Evolutionary conservation across 352 stramenopile species (phyloP).

Genomic region (Pseudoperonospora humuli): DNA sequence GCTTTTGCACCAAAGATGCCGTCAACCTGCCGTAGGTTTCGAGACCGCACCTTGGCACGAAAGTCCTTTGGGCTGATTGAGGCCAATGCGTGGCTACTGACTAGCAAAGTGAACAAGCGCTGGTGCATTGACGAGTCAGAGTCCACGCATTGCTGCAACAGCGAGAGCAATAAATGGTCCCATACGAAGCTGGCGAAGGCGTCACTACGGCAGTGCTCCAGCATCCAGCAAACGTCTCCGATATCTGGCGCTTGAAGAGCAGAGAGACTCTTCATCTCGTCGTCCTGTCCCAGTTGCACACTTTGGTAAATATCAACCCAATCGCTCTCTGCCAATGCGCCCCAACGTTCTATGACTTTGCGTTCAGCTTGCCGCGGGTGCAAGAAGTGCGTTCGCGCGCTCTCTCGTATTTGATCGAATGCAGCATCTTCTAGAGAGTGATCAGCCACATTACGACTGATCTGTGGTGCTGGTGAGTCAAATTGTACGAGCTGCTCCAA

Average conservation of each 20-base stretch:
- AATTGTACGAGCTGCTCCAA: slow-evolving; percentile 20
- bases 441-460: background rate
- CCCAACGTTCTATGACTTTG: slow-evolving; percentile 26
- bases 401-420: slow-evolving; percentile 8
- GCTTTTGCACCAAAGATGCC: slow-evolving; percentile 24
- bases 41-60: slow-evolving; percentile 39
- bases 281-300: slow-evolving; percentile 4
- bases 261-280: background rate
- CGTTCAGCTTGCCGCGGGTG: slow-evolving; percentile 16
- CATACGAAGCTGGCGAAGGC: slow-evolving; percentile 43
- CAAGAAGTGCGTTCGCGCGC: slow-evolving; percentile 21
- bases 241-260: slow-evolving; percentile 8
- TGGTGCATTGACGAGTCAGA: slow-evolving; percentile 1
- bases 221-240: slow-evolving; percentile 22
- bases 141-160: slow-evolving; percentile 20
- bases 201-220: slow-evolving; percentile 38
- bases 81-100: slow-evolving; percentile 22
- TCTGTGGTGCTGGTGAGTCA: background rate
- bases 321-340: slow-evolving; percentile 27
- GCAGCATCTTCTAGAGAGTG: background rate
- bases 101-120: slow-evolving; percentile 21
- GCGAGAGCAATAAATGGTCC: slow-evolving; percentile 32
- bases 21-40: slow-evolving; percentile 35
- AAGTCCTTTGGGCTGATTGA: slow-evolving; percentile 48
- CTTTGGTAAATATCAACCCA: slow-evolving; percentile 31